phyloP scores from a whole-genome alignment of 352 stramenopile species.

The Globisporangium paroecandrum region DNA sequence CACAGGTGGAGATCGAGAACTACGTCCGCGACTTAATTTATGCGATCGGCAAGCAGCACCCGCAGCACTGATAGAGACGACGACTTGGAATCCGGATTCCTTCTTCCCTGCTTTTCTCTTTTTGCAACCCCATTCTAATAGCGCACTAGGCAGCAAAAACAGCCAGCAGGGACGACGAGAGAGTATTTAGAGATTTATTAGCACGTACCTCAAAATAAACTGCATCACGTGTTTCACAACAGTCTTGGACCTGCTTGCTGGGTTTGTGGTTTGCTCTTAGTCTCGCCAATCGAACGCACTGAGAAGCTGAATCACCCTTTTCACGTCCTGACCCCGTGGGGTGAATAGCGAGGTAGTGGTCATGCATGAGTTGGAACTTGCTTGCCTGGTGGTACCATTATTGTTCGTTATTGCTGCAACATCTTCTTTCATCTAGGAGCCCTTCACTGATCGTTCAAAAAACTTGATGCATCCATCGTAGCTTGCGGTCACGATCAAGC shows the following conservation, averaged over 20 bases:
- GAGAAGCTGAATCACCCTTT: background rate
- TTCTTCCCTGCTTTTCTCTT: background rate
- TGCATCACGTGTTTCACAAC: background rate
- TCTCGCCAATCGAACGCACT: background rate
- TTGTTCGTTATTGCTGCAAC: background rate
- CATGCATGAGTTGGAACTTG: background rate
- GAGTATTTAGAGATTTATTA: conserved; percentile 22
- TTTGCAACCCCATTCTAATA: background rate
- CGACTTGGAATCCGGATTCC: background rate
- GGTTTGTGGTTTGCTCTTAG: background rate
- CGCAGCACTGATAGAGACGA: conserved; percentile 20
- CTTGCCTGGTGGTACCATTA: background rate
- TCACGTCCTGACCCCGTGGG: too few relatives aligned
- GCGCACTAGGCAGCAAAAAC: conserved; percentile 12
- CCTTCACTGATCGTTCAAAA: conserved; percentile 52
- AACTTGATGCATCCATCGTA: conserved; percentile 86
- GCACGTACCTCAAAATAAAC: conserved; percentile 7
- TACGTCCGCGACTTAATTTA: conserved; percentile 48
- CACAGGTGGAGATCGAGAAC: conserved; percentile 53
- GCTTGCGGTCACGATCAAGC: conserved; percentile 76
- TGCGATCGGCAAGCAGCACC: conserved; percentile 40
- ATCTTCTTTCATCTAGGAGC: background rate
- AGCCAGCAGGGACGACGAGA: conserved; percentile 2
- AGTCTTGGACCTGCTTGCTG: background rate
- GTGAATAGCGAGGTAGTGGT: background rate